Evolutionary conservation across 371 early-diverging fungal species (phyloP).

Genomic region (Coemansia sp.): DNA sequence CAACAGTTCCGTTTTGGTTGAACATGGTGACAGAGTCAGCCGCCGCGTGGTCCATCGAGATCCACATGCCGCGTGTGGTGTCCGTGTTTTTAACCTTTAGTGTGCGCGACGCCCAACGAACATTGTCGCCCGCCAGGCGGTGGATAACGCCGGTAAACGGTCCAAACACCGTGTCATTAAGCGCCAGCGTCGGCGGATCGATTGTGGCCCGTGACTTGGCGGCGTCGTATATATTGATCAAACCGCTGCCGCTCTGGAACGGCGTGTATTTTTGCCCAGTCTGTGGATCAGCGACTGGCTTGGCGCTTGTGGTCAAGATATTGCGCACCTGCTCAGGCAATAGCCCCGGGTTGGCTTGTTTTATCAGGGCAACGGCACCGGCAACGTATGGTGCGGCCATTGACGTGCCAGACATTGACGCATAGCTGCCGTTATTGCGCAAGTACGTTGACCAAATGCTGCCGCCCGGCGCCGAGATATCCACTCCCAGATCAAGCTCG

Average conservation of each 20-base stretch:
- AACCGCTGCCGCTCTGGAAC: conserved; percentile 63
- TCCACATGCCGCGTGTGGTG: background rate
- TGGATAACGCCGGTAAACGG: background rate
- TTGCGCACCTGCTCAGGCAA: conserved; percentile 30
- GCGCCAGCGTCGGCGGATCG: conserved; percentile 59
- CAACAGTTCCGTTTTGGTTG: conserved; percentile 54
- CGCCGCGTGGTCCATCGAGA: background rate
- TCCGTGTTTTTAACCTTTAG: conserved; percentile 62
- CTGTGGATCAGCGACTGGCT: conserved; percentile 5
- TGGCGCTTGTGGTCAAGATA: conserved; percentile 6
- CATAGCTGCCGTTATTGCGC: conserved; percentile 52
- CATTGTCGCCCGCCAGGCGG: background rate
- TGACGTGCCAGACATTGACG: conserved; percentile 63
- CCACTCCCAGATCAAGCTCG: conserved; percentile 64
- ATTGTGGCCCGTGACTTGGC: conserved; percentile 55
- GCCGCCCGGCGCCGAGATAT: conserved; percentile 68
- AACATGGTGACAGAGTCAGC: conserved; percentile 32
- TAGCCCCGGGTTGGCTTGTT: conserved; percentile 44
- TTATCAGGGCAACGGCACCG: conserved; percentile 62
- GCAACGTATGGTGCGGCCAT: conserved; percentile 73
- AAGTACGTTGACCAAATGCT: conserved; percentile 68
- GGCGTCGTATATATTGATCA: conserved; percentile 65
- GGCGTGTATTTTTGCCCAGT: conserved; percentile 18
- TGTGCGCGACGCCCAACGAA: conserved; percentile 44
- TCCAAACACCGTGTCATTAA: conserved; percentile 56